Evolutionary conservation across 306 rosid genomes (phyloP).

Genomic region (Arachis stenosperma): DNA sequence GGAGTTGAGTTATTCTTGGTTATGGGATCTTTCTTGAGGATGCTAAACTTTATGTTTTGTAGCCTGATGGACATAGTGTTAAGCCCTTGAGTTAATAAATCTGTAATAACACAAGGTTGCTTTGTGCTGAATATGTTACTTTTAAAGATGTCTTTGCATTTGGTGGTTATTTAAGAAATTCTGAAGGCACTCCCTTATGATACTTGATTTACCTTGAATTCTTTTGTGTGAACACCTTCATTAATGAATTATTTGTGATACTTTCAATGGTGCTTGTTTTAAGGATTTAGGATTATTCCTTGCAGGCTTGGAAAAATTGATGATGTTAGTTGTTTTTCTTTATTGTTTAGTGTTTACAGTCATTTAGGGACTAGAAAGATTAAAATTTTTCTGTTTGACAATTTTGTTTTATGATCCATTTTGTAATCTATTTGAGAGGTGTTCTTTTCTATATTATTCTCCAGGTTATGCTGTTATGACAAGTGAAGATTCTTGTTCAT

Average conservation of each 20-base stretch:
- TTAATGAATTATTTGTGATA: neutral
- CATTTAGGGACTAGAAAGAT: constrained; percentile 6
- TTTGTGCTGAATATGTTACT: no score
- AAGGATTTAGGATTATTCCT: neutral
- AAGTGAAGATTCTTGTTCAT: constrained; percentile 13
- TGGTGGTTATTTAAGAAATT: no score
- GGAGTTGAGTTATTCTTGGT: no score
- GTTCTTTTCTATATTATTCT: neutral
- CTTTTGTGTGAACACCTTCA: neutral
- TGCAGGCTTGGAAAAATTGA: neutral
- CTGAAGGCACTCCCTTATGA: no score
- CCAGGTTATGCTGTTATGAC: constrained; percentile 8
- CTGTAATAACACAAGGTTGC: neutral
- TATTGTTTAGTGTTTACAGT: constrained; percentile 8
- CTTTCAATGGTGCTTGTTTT: neutral
- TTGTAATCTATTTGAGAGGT: constrained; percentile 1
- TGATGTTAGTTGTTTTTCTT: neutral
- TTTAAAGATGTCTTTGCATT: no score
- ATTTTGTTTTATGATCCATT: neutral
- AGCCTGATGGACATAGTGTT: no score
- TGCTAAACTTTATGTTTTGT: no score
- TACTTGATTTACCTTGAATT: constrained; percentile 14
- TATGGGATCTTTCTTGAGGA: no score
- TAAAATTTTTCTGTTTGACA: neutral
- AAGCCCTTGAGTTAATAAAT: no score